phyloP scores from a whole-genome alignment of 345 rosid genomes.

The Mallotus nudiflorus region DNA sequence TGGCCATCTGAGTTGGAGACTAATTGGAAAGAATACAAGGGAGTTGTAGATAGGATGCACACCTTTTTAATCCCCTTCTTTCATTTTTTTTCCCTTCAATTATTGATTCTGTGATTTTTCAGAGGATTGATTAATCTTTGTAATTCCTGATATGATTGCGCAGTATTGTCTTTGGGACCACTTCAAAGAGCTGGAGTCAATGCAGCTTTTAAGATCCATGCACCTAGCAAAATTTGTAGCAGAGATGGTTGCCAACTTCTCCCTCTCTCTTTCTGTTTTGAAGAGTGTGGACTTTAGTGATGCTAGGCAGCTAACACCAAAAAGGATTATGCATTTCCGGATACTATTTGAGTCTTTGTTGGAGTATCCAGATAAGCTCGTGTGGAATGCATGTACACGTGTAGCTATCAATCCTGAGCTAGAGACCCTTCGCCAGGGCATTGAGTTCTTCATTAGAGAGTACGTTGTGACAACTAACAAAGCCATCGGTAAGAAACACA shows the following conservation, averaged over 20 bases:
- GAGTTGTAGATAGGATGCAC: too few relatives aligned
- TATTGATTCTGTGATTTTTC: background rate
- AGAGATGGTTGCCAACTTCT: constrained; percentile 72
- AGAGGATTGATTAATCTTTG: background rate
- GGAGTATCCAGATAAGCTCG: constrained; percentile 55
- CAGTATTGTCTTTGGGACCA: constrained; percentile 95
- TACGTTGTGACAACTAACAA: constrained; percentile 55
- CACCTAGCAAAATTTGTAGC: constrained; percentile 81
- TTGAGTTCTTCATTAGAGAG: constrained; percentile 71
- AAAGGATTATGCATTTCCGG: constrained; percentile 76
- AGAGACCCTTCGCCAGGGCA: constrained; percentile 64
- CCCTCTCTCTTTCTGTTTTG: constrained; percentile 69
- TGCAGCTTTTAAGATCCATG: constrained; percentile 76
- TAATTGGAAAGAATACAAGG: too few relatives aligned
- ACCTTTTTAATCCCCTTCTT: too few relatives aligned
- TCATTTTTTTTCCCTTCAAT: too few relatives aligned
- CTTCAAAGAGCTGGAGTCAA: constrained; percentile 74
- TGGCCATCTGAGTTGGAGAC: too few relatives aligned
- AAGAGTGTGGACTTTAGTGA: constrained; percentile 63
- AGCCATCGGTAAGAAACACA: constrained; percentile 44
- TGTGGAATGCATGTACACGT: constrained; percentile 81
- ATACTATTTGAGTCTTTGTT: constrained; percentile 77
- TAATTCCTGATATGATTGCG: background rate
- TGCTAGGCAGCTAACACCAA: constrained; percentile 53
- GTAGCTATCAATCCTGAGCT: constrained; percentile 64